Percentiles rank a stretch among this genome's conserved stretches.
Conservation (phyloP, 179 eudicot genomes). For the Spinacia oleracea region DNA sequence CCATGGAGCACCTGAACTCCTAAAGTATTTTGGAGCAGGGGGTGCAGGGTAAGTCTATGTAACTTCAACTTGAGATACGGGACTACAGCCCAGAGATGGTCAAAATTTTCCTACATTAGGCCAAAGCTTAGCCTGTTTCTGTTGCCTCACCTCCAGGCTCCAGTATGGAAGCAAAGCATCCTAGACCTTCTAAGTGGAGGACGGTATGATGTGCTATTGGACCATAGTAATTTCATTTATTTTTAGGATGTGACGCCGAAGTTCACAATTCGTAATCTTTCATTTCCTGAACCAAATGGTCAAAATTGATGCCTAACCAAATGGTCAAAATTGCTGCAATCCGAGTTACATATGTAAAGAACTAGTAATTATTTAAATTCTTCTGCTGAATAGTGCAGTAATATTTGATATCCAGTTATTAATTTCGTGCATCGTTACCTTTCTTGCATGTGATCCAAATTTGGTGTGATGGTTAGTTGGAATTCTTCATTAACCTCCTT, state of each 20-base stretch:
- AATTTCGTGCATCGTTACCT: not conserved
- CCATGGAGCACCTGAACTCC: too few species aligned
- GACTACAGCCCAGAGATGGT: not conserved
- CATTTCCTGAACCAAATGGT: not conserved
- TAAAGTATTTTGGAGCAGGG: not conserved
- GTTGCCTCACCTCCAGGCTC: not conserved
- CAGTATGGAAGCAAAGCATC: not conserved
- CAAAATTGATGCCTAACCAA: not conserved
- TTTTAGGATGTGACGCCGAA: not conserved
- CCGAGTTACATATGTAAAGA: not conserved
- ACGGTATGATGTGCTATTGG: not conserved
- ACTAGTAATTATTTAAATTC: not conserved
- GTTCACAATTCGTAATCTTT: not conserved
- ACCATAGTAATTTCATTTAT: not conserved
- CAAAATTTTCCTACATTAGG: not conserved
- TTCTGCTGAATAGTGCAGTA: not conserved
- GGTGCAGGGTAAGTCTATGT: not conserved
- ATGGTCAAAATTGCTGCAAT: not conserved
- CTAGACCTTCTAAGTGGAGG: not conserved
- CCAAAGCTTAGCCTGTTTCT: not conserved
- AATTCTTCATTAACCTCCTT: conserved; percentile 6
- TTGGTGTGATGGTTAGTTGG: conserved; percentile 8
- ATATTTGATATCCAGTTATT: not conserved
- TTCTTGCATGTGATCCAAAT: not conserved
- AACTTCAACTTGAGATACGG: not conserved